Evolutionary conservation across 345 rosid species (phyloP).

Genomic region (Citrus hindsii): DNA sequence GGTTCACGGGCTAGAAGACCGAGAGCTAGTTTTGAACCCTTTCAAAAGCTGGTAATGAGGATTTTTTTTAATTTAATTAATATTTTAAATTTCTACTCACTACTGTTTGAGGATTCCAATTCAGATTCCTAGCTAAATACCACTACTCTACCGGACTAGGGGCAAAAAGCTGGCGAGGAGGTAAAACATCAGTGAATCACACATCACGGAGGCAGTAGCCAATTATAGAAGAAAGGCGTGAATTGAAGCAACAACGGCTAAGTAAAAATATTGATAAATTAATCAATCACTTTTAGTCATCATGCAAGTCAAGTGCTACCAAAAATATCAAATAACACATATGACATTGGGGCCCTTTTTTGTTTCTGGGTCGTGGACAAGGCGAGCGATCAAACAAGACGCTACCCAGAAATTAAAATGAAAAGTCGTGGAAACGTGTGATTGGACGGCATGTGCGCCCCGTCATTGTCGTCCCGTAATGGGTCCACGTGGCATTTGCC

Average conservation of each 20-base stretch:
- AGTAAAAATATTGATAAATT: neutral
- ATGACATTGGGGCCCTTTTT: neutral
- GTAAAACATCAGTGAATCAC: neutral
- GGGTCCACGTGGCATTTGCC: conserved; percentile 23
- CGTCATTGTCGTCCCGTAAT: neutral
- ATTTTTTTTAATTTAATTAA: too few relatives aligned
- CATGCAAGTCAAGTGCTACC: neutral
- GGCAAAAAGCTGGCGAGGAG: neutral
- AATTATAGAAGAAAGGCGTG: neutral
- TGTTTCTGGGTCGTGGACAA: neutral
- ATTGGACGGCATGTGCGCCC: conserved; percentile 7
- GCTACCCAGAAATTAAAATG: neutral
- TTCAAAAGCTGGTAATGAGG: too few relatives aligned
- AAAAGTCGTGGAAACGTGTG: conserved; percentile 8
- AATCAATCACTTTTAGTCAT: neutral
- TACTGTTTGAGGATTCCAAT: too few relatives aligned
- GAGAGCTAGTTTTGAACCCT: too few relatives aligned
- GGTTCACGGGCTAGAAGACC: too few relatives aligned
- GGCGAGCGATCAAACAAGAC: neutral
- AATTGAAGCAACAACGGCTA: neutral
- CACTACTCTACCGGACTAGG: too few relatives aligned
- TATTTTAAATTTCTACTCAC: too few relatives aligned
- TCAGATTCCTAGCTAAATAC: too few relatives aligned
- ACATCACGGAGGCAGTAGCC: neutral
- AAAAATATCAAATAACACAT: neutral